Evolutionary conservation across 2,329 filamentous ascomycete species (phyloP).

Genomic region (Fusarium praegraminearum): DNA sequence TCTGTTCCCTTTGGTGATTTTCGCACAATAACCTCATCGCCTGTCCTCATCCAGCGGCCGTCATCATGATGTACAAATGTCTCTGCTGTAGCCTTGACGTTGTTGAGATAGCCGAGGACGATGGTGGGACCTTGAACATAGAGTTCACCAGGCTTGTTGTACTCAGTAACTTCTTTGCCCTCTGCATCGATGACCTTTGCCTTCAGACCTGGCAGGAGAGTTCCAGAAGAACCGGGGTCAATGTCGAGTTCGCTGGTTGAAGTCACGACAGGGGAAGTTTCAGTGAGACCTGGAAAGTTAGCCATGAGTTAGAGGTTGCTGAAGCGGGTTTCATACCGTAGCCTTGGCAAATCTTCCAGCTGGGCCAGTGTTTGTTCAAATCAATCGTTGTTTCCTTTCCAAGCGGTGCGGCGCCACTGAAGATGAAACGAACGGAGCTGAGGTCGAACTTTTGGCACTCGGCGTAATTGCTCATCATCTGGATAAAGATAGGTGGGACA

Average conservation of each 20-base stretch:
- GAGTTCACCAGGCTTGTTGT: conserved; percentile 83
- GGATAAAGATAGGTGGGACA: conserved; percentile 83
- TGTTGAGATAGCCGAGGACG: conserved; percentile 86
- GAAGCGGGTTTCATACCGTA: conserved; percentile 65
- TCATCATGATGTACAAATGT: conserved; percentile 78
- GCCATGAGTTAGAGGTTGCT: rapidly evolving
- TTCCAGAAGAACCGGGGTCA: conserved; percentile 76
- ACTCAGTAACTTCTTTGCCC: conserved; percentile 74
- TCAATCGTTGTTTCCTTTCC: conserved; percentile 76
- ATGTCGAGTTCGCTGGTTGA: conserved; percentile 69
- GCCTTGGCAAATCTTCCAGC: conserved; percentile 75
- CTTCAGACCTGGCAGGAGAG: conserved; percentile 71
- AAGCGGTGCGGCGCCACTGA: conserved; percentile 81
- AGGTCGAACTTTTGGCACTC: conserved; percentile 74
- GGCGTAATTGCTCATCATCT: conserved; percentile 73
- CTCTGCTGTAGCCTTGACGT: conserved; percentile 83
- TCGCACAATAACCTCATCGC: conserved; percentile 82
- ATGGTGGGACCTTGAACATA: conserved; percentile 81
- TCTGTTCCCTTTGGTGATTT: conserved; percentile 75
- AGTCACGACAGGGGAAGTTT: conserved; percentile 76
- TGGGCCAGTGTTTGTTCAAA: conserved; percentile 70
- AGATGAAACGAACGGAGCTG: conserved; percentile 72
- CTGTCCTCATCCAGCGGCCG: conserved; percentile 82
- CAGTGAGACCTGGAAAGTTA: conserved; percentile 70
- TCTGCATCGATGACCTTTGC: conserved; percentile 74